Conservation (phyloP, 2,329 filamentous ascomycete species). For the Fusarium tuaranense region DNA sequence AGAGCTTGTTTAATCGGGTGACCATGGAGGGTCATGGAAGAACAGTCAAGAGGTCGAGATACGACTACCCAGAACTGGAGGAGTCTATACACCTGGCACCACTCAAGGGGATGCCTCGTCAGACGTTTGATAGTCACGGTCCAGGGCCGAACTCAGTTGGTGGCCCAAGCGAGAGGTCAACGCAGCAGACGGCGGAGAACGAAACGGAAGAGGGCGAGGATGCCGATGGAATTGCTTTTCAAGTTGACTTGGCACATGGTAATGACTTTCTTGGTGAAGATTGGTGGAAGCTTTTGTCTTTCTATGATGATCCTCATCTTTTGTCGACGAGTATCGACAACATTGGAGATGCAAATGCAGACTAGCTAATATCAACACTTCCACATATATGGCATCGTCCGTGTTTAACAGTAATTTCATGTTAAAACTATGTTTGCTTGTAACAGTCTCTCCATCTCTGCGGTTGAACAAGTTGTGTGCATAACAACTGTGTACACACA, state of each 20-base stretch:
- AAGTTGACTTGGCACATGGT: not conserved
- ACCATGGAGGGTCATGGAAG: constrained; percentile 5
- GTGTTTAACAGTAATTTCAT: not conserved
- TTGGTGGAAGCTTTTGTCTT: constrained; percentile 40
- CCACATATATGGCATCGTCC: not conserved
- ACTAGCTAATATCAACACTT: not conserved
- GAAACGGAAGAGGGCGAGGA: not conserved
- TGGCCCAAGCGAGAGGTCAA: not conserved
- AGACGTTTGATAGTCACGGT: constrained; percentile 16
- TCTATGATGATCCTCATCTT: constrained; percentile 43
- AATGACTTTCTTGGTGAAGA: constrained; percentile 35
- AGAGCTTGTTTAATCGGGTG: constrained; percentile 26
- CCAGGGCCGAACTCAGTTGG: not conserved
- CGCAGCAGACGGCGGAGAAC: constrained; percentile 1
- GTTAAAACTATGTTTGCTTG: not conserved
- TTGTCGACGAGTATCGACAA: constrained; percentile 36
- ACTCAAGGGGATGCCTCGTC: constrained; percentile 40
- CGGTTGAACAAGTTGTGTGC: not conserved
- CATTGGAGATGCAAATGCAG: not conserved
- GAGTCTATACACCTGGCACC: constrained; percentile 40
- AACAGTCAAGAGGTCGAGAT: constrained; percentile 32
- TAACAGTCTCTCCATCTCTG: not conserved
- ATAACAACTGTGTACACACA: not conserved
- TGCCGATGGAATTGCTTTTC: not conserved
- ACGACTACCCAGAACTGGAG: constrained; percentile 42